These are phyloP conservation scores for Apiospora kogelbergensis DNA, from an alignment of 2,329 filamentous ascomycete genomes.

Conservation along the genomic window DNA sequence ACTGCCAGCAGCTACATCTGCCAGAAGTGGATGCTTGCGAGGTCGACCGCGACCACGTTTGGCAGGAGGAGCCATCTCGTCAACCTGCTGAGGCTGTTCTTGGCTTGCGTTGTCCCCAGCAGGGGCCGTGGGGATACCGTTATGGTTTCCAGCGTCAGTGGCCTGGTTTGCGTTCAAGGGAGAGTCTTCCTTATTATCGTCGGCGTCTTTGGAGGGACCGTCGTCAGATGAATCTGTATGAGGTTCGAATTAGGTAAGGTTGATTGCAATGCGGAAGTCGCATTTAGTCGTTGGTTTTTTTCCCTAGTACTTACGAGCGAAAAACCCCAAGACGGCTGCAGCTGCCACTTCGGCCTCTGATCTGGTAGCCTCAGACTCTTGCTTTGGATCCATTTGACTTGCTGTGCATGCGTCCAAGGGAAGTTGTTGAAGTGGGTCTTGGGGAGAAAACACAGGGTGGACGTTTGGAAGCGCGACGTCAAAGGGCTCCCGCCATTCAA, in stretches of 20 bases:
- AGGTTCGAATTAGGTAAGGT: not conserved
- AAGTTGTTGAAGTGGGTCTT: not conserved
- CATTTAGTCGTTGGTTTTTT: not conserved
- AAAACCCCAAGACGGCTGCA: not conserved
- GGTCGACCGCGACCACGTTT: conserved; percentile 4
- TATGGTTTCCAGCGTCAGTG: not conserved
- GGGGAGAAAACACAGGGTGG: not conserved
- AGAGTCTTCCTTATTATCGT: not conserved
- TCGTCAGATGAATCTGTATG: not conserved
- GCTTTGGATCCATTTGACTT: not conserved
- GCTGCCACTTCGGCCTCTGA: not conserved
- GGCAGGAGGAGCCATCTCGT: not conserved
- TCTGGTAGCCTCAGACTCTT: not conserved
- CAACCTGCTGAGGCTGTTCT: not conserved
- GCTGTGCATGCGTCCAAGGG: not conserved
- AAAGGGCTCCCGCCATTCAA: too few species aligned
- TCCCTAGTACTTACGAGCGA: not conserved
- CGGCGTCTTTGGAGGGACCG: not conserved
- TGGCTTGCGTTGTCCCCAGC: not conserved
- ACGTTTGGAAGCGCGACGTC: too few species aligned
- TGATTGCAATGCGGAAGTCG: not conserved
- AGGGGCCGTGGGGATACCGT: not conserved
- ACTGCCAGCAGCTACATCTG: not conserved
- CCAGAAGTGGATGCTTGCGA: not conserved
- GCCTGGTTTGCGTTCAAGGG: not conserved